Conservation (phyloP, 139 green algal species). For the Mychonastes homosphaera region DNA sequence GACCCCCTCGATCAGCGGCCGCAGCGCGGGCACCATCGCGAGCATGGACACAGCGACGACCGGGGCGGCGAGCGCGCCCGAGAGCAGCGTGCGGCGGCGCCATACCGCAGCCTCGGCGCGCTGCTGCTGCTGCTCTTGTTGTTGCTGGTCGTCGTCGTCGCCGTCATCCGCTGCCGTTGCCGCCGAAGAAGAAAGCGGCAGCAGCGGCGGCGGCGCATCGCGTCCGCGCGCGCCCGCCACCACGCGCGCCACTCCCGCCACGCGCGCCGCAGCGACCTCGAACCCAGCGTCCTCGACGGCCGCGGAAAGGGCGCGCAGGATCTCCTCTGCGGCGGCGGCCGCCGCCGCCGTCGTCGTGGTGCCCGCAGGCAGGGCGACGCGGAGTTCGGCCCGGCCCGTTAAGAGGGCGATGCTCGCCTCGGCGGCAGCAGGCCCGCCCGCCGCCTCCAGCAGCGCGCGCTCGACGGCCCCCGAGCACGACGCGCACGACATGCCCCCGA, state of each 20-base stretch:
- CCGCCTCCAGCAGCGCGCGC: conserved; percentile 29
- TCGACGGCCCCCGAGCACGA: conserved; percentile 63
- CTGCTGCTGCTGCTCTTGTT: too few species aligned
- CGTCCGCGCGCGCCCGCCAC: neutral
- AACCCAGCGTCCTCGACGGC: conserved; percentile 48
- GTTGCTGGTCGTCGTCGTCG: too few species aligned
- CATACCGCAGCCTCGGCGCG: conserved; percentile 11
- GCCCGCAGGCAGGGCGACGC: too few species aligned
- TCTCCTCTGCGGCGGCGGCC: too few species aligned
- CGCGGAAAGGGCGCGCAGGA: conserved; percentile 57
- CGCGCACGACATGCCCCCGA: conserved; percentile 74
- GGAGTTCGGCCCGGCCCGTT: too few species aligned
- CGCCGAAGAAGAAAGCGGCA: neutral
- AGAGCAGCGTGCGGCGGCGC: conserved; percentile 13
- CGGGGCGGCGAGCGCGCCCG: conserved; percentile 3
- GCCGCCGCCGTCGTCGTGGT: too few species aligned
- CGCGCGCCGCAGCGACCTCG: conserved; percentile 4
- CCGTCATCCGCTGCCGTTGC: neutral
- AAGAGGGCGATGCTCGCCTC: too few species aligned
- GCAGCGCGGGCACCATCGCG: conserved; percentile 9
- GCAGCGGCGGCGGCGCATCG: neutral
- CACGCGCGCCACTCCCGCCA: conserved; percentile 5
- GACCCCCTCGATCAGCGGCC: conserved; percentile 14
- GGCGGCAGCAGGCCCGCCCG: too few species aligned
- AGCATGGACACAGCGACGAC: conserved; percentile 12